phyloP scores from a whole-genome alignment of 169 alveolate genomes.

The Plasmodium reichenowi region DNA sequence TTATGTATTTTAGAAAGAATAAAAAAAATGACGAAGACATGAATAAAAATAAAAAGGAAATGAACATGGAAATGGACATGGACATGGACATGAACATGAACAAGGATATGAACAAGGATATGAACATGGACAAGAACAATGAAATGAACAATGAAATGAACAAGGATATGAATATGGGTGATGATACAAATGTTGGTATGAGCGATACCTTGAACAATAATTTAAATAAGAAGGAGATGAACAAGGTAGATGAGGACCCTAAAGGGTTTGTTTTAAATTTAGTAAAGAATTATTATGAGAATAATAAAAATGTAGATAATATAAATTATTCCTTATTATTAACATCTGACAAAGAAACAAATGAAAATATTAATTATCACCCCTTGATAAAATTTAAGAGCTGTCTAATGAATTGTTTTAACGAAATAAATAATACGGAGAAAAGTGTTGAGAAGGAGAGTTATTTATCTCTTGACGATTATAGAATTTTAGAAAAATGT shows the following conservation, averaged over 20 bases:
- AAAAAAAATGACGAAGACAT: background rate
- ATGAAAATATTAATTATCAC: conserved; percentile 6
- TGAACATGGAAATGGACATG: background rate
- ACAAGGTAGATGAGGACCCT: conserved; percentile 1
- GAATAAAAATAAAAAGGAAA: background rate
- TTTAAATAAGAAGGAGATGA: background rate
- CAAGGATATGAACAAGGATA: background rate
- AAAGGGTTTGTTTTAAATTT: background rate
- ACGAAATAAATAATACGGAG: background rate
- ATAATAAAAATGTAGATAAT: conserved; percentile 10
- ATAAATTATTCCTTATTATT: conserved; percentile 9
- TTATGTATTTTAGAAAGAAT: background rate
- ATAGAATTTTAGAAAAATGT: conserved; percentile 32
- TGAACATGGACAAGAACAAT: background rate
- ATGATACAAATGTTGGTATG: background rate
- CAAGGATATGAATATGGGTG: background rate
- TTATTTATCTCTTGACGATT: conserved; percentile 10
- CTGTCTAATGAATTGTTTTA: conserved; percentile 25
- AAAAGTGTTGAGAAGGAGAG: background rate
- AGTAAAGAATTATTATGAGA: conserved; percentile 15
- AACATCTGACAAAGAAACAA: conserved; percentile 5
- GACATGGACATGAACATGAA: background rate
- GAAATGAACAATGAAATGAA: background rate
- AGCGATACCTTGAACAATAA: background rate
- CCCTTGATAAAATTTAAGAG: conserved; percentile 20